Evolutionary conservation across 2,329 filamentous ascomycete species (phyloP), one percentile per base, ranked within the genome.

Genomic region (Sordariomycetes sp.): DNA sequence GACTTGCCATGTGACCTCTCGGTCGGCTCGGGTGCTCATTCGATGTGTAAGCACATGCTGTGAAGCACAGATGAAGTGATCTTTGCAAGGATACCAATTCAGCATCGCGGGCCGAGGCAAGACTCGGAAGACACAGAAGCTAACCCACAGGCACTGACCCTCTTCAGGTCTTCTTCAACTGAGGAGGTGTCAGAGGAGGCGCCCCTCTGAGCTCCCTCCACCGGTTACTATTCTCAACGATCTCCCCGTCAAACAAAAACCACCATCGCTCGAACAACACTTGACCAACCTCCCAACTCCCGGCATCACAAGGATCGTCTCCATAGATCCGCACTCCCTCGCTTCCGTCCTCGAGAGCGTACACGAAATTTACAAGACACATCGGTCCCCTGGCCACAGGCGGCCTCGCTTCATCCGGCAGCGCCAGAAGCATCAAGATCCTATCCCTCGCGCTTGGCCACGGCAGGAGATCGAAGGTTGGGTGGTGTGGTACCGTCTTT

Each of bases 251-350:
- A 46, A 78, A 69, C 23, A 72, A 50, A 51, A 73, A 77, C 71
- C 71, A 79, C 73, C 73, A 78, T 26, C 64, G 60, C 49, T 68
- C 62, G 48, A 75, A 76, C 16, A 76, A 51, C n/a, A 63, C 45
- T 49, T 76, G 70, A 2, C 72, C 72, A 10, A 77, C 59, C 48
- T 79, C 73, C 72, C 72, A 79, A 20, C 56, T 58, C 17, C 49
- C 46, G 6, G 59, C 52, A 32, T 69, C 58, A 40, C 64, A 69
- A 15, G 69, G 65, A 40, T 74, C 66, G 1, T 52, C 46, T 5
- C 67, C 64, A 47, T 62, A 68, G 39, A 78, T 60, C 10, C 64
- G 48, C 33, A 68, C 44, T 1, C 72, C 72, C 42, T 76, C 72
- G 0, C 61, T 48, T 4, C 46, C 50, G 42, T 78, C 70, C 43